Evolutionary conservation across 306 rosid genomes (phyloP).

Genomic region (Cucumis hystrix): DNA sequence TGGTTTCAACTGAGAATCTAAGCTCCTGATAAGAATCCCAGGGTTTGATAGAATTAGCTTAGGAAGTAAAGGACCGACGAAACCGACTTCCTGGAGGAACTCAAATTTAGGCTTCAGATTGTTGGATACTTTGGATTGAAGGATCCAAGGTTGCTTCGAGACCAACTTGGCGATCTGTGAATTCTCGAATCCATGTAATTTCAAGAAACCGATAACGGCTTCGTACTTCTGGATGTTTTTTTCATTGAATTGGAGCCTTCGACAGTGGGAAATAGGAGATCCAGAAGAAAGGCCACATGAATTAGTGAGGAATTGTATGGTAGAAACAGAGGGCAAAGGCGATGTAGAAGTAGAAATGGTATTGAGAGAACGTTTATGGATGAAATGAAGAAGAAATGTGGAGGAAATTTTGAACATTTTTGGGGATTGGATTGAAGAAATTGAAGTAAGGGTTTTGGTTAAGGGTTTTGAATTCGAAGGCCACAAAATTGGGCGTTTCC

Average conservation of each 20-base stretch:
- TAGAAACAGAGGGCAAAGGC: neutral
- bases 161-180: too few relatives aligned
- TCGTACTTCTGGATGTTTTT: too few relatives aligned
- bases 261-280: too few relatives aligned
- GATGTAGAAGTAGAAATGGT: neutral
- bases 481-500: too few relatives aligned
- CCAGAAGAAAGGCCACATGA: too few relatives aligned
- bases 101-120: constrained; percentile 2
- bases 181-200: too few relatives aligned
- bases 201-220: too few relatives aligned
- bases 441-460: neutral
- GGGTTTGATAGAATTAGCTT: constrained; percentile 1
- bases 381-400: neutral
- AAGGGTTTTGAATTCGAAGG: neutral
- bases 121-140: neutral
- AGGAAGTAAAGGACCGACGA: neutral
- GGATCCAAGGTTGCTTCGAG: too few relatives aligned
- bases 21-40: neutral
- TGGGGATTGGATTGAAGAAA: neutral
- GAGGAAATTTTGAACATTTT: neutral
- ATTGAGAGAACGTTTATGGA: neutral
- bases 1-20: constrained; percentile 12
- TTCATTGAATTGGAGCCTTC: too few relatives aligned
- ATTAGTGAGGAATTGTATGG: neutral
- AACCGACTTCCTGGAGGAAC: neutral